Conservation (phyloP, 345 rosid genomes). For the Brassica incana region DNA sequence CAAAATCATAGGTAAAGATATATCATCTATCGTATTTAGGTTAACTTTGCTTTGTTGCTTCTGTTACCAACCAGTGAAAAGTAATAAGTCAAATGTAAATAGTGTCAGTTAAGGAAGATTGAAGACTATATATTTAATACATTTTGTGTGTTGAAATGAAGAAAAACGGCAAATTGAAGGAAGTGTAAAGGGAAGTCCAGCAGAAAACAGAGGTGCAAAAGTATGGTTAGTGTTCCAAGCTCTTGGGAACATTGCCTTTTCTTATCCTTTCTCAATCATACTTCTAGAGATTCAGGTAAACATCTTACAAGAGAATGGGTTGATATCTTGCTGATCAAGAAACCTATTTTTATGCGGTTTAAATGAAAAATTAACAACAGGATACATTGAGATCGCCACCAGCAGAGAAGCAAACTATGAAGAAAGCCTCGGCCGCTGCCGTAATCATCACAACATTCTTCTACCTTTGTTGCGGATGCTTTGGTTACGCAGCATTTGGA, state of each 20-base stretch:
- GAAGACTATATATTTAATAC: neutral
- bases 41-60: neutral
- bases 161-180: constrained; percentile 52
- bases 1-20: constrained; percentile 26
- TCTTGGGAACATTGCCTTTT: constrained; percentile 79
- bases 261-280: constrained; percentile 64
- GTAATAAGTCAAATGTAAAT: neutral
- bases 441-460: constrained; percentile 54
- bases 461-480: constrained; percentile 74
- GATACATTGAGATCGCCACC: constrained; percentile 82
- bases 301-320: neutral
- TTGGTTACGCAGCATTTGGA: constrained; percentile 86
- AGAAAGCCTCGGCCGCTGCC: constrained; percentile 61
- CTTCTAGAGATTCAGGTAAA: constrained; percentile 77
- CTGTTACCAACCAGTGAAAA: neutral
- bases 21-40: neutral
- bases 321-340: neutral
- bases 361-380: constrained; percentile 36
- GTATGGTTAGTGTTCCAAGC: constrained; percentile 78
- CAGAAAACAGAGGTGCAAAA: constrained; percentile 52
- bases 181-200: constrained; percentile 55
- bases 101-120: neutral
- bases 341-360: constrained; percentile 1
- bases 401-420: constrained; percentile 71
- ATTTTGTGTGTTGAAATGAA: constrained; percentile 21